A percentile compares a stretch with the other conserved stretches of the same genome.
phyloP scores from a whole-genome alignment of 108 stramenopile genomes.

The Fistulifera pelliculosa region DNA sequence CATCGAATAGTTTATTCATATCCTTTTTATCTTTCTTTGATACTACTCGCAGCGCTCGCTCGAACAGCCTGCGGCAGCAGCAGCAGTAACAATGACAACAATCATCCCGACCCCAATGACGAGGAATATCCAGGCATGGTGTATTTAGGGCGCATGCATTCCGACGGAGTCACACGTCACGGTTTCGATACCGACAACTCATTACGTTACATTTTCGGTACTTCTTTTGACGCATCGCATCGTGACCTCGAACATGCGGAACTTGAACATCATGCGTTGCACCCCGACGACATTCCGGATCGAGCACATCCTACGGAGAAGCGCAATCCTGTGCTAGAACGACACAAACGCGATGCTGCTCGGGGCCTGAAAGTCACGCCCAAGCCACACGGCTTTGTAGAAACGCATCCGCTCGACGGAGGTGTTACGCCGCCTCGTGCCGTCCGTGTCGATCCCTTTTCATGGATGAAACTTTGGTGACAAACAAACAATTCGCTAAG shows the following conservation, averaged over 20 bases:
- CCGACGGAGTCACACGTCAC: conserved; percentile 26
- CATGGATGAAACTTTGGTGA: conserved; percentile 67
- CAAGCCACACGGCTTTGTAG: conserved; percentile 65
- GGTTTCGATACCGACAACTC: conserved; percentile 43
- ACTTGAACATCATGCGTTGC: conserved; percentile 32
- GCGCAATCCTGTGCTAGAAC: conserved; percentile 26
- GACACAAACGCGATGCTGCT: conserved; percentile 35
- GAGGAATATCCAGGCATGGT: conserved; percentile 71
- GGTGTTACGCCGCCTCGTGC: conserved; percentile 69
- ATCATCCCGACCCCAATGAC: conserved; percentile 77
- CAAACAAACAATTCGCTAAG: conserved; percentile 84
- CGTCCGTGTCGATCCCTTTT: conserved; percentile 78
- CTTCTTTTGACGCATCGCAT: conserved; percentile 54
- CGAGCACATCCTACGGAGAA: not conserved
- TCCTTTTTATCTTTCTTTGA: too few relatives aligned
- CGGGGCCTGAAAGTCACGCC: conserved; percentile 24
- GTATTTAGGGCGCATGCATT: conserved; percentile 38
- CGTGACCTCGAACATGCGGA: conserved; percentile 56
- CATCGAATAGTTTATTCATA: too few relatives aligned
- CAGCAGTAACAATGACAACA: too few relatives aligned
- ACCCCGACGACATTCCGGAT: conserved; percentile 24
- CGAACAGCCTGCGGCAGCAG: too few relatives aligned
- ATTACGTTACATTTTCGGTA: conserved; percentile 71
- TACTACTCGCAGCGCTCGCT: too few relatives aligned
- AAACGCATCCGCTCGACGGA: conserved; percentile 71